phyloP scores from a whole-genome alignment of 352 stramenopile species.

The Thalassiosira pacifica region DNA sequence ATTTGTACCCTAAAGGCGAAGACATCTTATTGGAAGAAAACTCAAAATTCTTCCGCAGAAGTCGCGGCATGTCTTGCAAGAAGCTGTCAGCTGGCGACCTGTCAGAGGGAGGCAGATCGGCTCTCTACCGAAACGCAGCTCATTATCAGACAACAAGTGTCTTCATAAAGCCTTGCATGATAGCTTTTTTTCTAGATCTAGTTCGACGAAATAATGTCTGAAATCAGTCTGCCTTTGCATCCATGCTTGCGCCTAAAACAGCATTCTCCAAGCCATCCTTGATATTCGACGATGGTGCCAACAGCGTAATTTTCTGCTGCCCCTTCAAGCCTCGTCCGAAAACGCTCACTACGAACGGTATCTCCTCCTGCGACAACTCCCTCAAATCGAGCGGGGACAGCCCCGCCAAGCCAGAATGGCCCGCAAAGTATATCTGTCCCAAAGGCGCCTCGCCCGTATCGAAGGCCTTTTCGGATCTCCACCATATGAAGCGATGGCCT shows the following conservation, averaged over 20 bases:
- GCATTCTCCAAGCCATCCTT: constrained; percentile 76
- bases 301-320: constrained; percentile 78
- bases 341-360: constrained; percentile 73
- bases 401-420: constrained; percentile 82
- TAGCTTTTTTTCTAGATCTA: too few relatives aligned
- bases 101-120: too few relatives aligned
- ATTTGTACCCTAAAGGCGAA: too few relatives aligned
- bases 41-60: too few relatives aligned
- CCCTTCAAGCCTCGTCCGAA: constrained; percentile 73
- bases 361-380: constrained; percentile 75
- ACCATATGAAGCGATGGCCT: constrained; percentile 85
- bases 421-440: constrained; percentile 79
- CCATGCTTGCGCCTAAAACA: constrained; percentile 65
- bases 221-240: constrained; percentile 63
- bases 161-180: too few relatives aligned
- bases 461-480: constrained; percentile 82
- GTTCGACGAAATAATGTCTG: too few relatives aligned
- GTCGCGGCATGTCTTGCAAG: too few relatives aligned
- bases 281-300: constrained; percentile 51
- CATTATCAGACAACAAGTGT: too few relatives aligned
- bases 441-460: constrained; percentile 75
- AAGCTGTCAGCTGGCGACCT: too few relatives aligned
- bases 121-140: too few relatives aligned
- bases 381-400: constrained; percentile 84
- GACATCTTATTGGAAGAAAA: too few relatives aligned